A percentile compares a stretch with the other conserved stretches of the same genome.
These are phyloP conservation scores for Naumovozyma dairenensis DNA, from an alignment of 805 yeast genomes.

Conservation along the genomic window DNA sequence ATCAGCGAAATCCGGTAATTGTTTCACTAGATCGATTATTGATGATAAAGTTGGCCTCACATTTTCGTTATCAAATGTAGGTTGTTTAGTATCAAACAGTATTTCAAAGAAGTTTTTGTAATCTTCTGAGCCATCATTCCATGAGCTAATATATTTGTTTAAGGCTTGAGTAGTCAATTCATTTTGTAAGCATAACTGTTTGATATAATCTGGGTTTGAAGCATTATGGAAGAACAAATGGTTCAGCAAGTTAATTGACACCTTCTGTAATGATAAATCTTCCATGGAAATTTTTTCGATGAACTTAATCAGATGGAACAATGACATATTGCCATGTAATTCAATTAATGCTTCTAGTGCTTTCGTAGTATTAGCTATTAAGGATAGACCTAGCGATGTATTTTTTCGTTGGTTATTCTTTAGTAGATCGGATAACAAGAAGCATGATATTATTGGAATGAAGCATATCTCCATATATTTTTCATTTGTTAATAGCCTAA, in stretches of 20 bases:
- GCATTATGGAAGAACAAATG: slow-evolving; percentile 23
- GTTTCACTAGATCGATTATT: slow-evolving; percentile 10
- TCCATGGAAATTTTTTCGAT: slow-evolving; percentile 25
- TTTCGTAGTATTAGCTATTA: slow-evolving; percentile 16
- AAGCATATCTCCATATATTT: slow-evolving; percentile 17
- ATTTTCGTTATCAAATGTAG: slow-evolving; percentile 7
- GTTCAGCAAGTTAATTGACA: slow-evolving; percentile 24
- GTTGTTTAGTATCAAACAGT: slow-evolving; percentile 15
- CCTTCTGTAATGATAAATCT: slow-evolving; percentile 29
- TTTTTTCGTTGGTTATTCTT: background rate
- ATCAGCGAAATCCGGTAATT: slow-evolving; percentile 13
- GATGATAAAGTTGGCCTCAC: slow-evolving; percentile 4
- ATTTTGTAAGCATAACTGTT: slow-evolving; percentile 12
- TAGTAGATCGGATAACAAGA: slow-evolving; percentile 17
- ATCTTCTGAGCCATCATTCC: slow-evolving; percentile 30
- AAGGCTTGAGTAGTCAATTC: slow-evolving; percentile 19
- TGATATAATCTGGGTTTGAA: slow-evolving; percentile 5
- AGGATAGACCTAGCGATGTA: slow-evolving; percentile 2
- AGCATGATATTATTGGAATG: slow-evolving; percentile 14
- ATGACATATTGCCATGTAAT: slow-evolving; percentile 30
- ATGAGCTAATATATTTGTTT: slow-evolving; percentile 17
- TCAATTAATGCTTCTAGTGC: slow-evolving; percentile 29
- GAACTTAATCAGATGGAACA: slow-evolving; percentile 30
- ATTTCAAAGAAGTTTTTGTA: slow-evolving; percentile 20
- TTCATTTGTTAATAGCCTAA: slow-evolving; percentile 15